Evolutionary conservation across 352 stramenopile genomes (phyloP), one percentile per base, ranked within the genome.

Genomic region (Globisporangium perplexum): DNA sequence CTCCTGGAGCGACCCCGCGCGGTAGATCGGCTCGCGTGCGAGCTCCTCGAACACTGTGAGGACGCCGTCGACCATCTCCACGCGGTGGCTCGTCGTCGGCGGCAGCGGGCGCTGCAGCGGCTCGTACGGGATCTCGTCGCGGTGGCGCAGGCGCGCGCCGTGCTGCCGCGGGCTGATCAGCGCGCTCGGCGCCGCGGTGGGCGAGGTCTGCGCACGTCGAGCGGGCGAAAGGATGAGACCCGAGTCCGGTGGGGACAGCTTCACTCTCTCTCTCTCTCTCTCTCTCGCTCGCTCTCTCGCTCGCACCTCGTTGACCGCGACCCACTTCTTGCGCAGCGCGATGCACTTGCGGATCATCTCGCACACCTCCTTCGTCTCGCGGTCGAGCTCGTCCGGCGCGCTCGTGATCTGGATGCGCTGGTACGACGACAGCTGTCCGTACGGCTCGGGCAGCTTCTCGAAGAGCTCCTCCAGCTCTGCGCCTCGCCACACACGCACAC

Each of bases 391-490:
- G 42, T 86, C 82, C 22, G 79, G 71, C 6, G 63, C 52, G 7
- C 64, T 74, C 46, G 80, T 88, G 57, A 95, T 91, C 52, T 88
- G 53, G 50, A 95, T 89, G 47, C 81, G 81, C 61, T 93, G 78
- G 63, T 87, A 95, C 18, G 68, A 65, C 50, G 63, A 77, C 38
- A 72, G 33, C 51, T 93, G 65, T 1, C 74, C 75, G 65, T 93
- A 95, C 18, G 84, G 84, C 66, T 88, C 82, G 8, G 82, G 84
- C 22, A 93, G 72, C 38, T 62, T 74, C 53, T 95, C 80, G 60
- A 95, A 95, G 22, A 95, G 65, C 50, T 83, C 75, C 42, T 70
- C 63, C 7, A 70, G 55, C 35, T 66, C 63, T 53, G 18, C 36
- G 1, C 14, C 30, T n/a, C n/a, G n/a, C n/a, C n/a, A n/a, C n/a